A percentile compares a stretch with the other conserved stretches of the same genome.
These are phyloP conservation scores for Mucor velutinosus DNA, from an alignment of 371 early-diverging fungal species.

Conservation along the genomic window DNA sequence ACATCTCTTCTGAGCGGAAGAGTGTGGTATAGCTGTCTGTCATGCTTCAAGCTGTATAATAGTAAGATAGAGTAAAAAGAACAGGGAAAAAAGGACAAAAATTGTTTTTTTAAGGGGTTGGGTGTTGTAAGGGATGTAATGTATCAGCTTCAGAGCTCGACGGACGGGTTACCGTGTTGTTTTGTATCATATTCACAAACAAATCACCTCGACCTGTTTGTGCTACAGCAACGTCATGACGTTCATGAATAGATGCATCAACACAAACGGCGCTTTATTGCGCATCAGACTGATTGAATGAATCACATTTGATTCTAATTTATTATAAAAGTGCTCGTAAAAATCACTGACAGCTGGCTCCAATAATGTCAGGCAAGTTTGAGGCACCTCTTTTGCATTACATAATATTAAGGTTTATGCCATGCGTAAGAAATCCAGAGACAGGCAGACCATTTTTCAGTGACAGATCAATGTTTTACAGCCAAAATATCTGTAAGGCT, in stretches of 20 bases:
- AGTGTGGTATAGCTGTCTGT: constrained; percentile 60
- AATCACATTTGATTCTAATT: too few species aligned
- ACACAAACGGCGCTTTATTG: too few species aligned
- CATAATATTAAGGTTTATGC: neutral
- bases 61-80: neutral
- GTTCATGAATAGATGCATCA: neutral
- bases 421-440: neutral
- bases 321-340: too few species aligned
- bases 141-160: neutral
- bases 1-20: constrained; percentile 98
- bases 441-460: neutral
- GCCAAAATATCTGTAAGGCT: neutral
- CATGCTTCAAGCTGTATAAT: constrained; percentile 4
- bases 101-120: neutral
- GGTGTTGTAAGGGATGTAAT: neutral
- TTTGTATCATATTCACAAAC: neutral
- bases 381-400: neutral
- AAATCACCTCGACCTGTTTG: neutral
- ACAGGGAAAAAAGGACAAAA: neutral
- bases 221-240: neutral
- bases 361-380: too few species aligned
- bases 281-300: too few species aligned
- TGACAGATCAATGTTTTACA: neutral
- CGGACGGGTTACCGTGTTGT: neutral
- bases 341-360: too few species aligned